Evolutionary conservation across 164 flowering plant species (phyloP).

Genomic region (Akebia trifoliata): DNA sequence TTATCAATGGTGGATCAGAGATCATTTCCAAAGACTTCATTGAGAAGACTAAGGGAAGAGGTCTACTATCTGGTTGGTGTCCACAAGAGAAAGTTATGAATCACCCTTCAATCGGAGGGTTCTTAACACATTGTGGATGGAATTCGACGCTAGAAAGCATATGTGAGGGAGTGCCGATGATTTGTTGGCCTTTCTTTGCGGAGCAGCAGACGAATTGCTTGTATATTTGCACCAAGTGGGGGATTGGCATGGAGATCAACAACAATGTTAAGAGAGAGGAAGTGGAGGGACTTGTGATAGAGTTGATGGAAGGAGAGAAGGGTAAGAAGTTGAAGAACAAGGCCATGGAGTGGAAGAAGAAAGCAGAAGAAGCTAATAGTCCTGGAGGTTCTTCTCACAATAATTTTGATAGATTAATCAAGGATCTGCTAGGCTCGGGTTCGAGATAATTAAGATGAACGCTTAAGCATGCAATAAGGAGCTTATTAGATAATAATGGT

Average conservation of each 20-base stretch:
- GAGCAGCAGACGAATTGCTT: slow-evolving; percentile 8
- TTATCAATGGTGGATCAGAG: background rate
- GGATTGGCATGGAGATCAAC: slow-evolving; percentile 9
- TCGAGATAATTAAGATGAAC: too few species aligned
- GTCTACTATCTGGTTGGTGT: slow-evolving; percentile 3
- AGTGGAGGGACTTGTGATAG: too few species aligned
- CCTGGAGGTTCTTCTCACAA: too few species aligned
- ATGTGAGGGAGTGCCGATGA: too few species aligned
- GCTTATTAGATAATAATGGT: too few species aligned
- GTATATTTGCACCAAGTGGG: slow-evolving; percentile 6
- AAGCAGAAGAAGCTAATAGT: slow-evolving; percentile 18
- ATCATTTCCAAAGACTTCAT: slow-evolving; percentile 2
- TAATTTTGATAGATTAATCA: too few species aligned
- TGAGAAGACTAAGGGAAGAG: slow-evolving; percentile 6
- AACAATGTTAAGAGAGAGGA: too few species aligned
- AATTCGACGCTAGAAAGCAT: too few species aligned
- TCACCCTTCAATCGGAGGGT: slow-evolving; percentile 8
- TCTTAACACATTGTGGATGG: slow-evolving; percentile 9
- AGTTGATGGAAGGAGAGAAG: background rate
- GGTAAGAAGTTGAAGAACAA: slow-evolving; percentile 13
- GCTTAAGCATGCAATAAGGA: too few species aligned
- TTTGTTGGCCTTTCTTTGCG: slow-evolving; percentile 15
- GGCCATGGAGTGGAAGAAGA: slow-evolving; percentile 21
- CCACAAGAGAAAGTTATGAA: slow-evolving; percentile 7
- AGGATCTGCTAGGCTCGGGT: too few species aligned